Evolutionary conservation across 2,329 filamentous ascomycete species (phyloP), one percentile per base, ranked within the genome.

Genomic region (Scedosporium aurantiacum): DNA sequence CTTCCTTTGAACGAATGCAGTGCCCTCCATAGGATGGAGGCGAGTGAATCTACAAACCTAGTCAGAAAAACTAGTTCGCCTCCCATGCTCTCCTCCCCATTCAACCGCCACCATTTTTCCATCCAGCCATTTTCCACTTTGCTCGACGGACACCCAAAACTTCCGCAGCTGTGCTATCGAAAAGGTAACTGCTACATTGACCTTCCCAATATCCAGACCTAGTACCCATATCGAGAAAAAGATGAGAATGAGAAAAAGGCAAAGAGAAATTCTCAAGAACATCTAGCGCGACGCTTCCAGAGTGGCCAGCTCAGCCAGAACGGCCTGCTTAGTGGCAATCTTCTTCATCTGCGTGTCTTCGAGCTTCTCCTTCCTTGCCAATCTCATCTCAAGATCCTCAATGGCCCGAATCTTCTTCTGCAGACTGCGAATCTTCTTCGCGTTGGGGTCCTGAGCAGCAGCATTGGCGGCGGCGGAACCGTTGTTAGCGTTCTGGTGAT

Each of bases 301-400:
- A 23, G 23, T 32, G 14, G 58, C 25, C 28, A 99, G 78, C 76
- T 99, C 94, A 75, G 88, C 90, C 64, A 92, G 80, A 63, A 99
- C 93, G 16, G 82, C 76, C 57, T 86, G 79, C 78, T 97, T 96
- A 23, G 91, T 97, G 61, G 85, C 83, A 68, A 99, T 99, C 83
- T 99, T 99, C 82, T 96, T 95, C 75, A 99, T 86, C 78, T 99
- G 94, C 37, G 94, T 99, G 70, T 97, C 93, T 77, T 99, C 94
- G 63, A 99, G 78, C 81, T 97, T 97, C 81, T 99, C 94, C 4
- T 93, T 93, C 40, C 88, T 87, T 2, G 93, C 94, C 66, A 92
- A 86, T 62, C 94, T 86, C 92, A 97, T 97, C 80, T 97, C 96
- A 64, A 99, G 78, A 72, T 99, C 94, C 71, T 99, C 94, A 70